Conservation (phyloP, 106 monocot genomes). For the Phalaenopsis aphrodite region DNA sequence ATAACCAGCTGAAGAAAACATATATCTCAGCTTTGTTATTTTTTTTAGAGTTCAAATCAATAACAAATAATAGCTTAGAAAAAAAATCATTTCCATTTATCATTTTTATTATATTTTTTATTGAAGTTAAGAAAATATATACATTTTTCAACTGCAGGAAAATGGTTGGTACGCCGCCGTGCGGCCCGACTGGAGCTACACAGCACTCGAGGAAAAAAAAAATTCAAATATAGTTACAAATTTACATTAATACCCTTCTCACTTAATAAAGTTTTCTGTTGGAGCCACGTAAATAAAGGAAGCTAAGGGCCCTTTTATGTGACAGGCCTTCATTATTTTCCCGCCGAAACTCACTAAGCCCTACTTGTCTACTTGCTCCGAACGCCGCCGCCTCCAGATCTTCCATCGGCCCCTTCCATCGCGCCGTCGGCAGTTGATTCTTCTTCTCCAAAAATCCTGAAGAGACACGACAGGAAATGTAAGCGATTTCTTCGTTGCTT, state of each 20-base stretch:
- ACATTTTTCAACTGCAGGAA: no score
- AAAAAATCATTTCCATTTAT: no score
- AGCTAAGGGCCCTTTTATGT: neutral
- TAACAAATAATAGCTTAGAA: no score
- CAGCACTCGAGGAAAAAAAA: neutral
- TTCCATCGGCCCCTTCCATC: neutral
- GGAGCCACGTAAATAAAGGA: neutral
- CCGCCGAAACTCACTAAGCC: constrained; percentile 7
- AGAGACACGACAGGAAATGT: neutral
- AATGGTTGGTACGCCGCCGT: no score
- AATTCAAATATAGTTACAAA: neutral
- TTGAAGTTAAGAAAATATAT: no score
- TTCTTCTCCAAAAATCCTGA: neutral
- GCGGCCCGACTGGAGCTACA: no score
- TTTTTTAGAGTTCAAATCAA: no score
- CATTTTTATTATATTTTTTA: no score
- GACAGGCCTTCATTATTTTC: neutral
- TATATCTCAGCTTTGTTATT: no score
- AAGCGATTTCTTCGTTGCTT: neutral
- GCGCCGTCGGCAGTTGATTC: neutral
- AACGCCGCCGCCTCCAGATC: neutral
- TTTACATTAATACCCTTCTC: neutral
- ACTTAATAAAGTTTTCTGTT: no score
- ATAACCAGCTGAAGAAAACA: no score
- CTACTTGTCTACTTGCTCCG: neutral